Conservation (phyloP, 371 early-diverging fungal genomes). For the Apophysomyces trapeziformis region DNA sequence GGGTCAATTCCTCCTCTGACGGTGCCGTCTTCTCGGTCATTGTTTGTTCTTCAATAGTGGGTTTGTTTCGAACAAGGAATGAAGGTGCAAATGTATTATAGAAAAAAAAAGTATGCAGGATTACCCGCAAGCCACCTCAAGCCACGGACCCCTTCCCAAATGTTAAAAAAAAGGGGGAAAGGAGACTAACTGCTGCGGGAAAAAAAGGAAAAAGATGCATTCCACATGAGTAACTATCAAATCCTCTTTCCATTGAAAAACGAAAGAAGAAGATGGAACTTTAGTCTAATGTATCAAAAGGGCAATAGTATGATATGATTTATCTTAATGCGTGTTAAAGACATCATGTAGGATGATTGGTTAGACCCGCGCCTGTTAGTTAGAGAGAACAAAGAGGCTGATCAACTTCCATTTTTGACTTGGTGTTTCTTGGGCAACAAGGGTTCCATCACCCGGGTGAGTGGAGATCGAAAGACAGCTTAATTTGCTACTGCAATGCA, state of each 20-base stretch:
- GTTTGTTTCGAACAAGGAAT: not conserved
- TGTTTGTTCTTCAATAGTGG: not conserved
- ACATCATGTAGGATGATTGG: not conserved
- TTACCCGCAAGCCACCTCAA: slow-evolving; percentile 1
- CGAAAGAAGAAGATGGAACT: no score
- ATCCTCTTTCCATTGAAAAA: no score
- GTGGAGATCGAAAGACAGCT: not conserved
- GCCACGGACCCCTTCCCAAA: not conserved
- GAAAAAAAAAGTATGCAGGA: slow-evolving; percentile 7
- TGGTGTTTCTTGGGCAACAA: not conserved
- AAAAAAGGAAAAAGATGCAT: not conserved
- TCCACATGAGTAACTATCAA: no score
- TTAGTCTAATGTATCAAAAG: no score
- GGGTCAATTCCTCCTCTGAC: slow-evolving; percentile 39
- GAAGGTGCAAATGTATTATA: not conserved
- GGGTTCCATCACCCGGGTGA: not conserved
- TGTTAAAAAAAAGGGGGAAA: not conserved
- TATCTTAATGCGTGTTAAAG: not conserved
- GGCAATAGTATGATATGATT: no score
- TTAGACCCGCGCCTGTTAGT: not conserved
- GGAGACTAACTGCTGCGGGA: not conserved
- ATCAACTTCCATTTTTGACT: slow-evolving; percentile 6
- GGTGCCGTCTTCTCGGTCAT: slow-evolving; percentile 44
- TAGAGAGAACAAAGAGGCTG: not conserved
- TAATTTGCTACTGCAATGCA: no score